Base-by-base conservation (phyloP, 805 yeast genomes). In the Barnettozyma siamensis region DNA sequence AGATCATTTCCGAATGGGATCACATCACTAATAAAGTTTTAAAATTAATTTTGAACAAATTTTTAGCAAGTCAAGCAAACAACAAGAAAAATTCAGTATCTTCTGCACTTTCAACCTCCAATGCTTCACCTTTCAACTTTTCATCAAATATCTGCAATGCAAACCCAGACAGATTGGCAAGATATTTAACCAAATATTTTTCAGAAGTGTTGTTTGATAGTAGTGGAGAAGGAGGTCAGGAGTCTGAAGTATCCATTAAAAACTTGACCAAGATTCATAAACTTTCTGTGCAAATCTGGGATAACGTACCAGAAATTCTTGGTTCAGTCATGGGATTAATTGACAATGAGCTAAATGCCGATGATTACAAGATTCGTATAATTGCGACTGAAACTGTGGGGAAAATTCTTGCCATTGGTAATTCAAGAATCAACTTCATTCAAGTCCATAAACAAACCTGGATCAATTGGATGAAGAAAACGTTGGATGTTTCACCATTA, bases 311-410 rank as follows among this genome's bases (percentile, higher is more conserved):
- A 0, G 93, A 83, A 35, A 63, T 85, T 17, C 66, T 86, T 10
- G 70, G 75, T 4, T 76, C 93, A 1, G 83, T 84, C 0, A 76
- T 85, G 70, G 93, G 95, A 0, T 72, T 86, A 38, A 65, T 88
- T 4, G 86, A 85, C 49, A 88, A 85, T 52, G 95, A 88, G 49
- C 63, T 88, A 32, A 78, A 77, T 43, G 87, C 95, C 0, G 85
- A 82, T 32, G 75, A 79, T 48, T 78, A 75, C 24, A 59, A 67
- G 13, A 67, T 84, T 16, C 71, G 96, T 47, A 56, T 70, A 0
- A 60, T 83, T 40, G 88, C 95, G 0, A 83, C 94, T 0, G 75
- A 75, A 33, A 75, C 93, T 0, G 72, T 89, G 2, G 91, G 95
- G 0, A 61, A 70, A 31, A 76, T 89, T 56, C 58, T 88, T 2